Evolutionary conservation across 768 basidiomycete genomes (phyloP), one percentile per base, ranked within the genome.

Genomic region (Panaeolus cyanescens): DNA sequence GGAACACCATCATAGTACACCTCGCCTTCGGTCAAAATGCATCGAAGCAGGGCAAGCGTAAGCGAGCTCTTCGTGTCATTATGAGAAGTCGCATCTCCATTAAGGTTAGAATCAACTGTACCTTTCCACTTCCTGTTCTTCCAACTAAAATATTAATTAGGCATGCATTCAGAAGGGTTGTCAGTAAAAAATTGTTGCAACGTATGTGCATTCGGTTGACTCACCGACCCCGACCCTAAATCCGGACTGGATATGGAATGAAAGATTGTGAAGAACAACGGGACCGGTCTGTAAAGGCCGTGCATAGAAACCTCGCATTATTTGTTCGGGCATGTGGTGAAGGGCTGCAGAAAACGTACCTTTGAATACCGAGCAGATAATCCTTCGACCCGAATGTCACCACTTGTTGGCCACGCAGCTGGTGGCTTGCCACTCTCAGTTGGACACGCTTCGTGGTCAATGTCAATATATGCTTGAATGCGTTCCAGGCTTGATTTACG

Each of bases 191-290:
- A 59, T 87, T 85, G 32, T 75, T 66, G 19, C 87, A 70, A 67
- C 85, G 89, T 2, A 71, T 88, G 58, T 89, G 83, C 1, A 94
- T 87, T 60, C 93, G 89, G 68, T 95, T 92, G 25, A 81, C 67
- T 54, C 42, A 68, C 70, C 67, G 17, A 79, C 76, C 25, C 86
- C 87, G 34, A 89, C 76, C 6, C 84, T 80, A 62, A 87, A 80
- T 8, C 87, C 87, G n/a, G 82, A 78, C 54, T 78, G 72, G 62
- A 88, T 77, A 40, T 77, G 73, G 65, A 89, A 84, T 1, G 77
- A 76, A 22, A 87, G 58, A 60, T 82, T 72, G 33, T 84, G 77
- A 10, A 85, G 71, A 0, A 85, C 81, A 12, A 72, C 69, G 2
- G 81, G 81, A 4, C 82, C 79, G 58, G 77, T 50, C 65, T 72